Percentiles rank a stretch among this genome's conserved stretches.
Evolutionary conservation across 1,284 basidiomycete species (phyloP).

Genomic region (Papiliotrema flavescens): DNA sequence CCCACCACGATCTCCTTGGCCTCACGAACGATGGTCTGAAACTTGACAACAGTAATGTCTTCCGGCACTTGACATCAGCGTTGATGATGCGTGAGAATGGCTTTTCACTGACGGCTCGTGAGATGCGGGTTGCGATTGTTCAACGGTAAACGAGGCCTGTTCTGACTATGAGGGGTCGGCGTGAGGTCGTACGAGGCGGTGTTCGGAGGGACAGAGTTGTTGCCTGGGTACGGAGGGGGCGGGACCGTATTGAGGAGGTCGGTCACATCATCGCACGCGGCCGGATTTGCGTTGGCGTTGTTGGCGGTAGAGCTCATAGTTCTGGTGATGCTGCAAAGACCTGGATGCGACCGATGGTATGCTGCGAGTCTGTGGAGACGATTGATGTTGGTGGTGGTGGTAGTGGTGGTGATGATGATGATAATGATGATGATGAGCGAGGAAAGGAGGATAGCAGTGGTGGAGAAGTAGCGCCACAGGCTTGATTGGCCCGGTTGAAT

Average conservation of each 20-base stretch:
- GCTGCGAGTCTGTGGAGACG: no score
- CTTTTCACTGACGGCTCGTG: constrained; percentile 19
- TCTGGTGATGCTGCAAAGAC: not conserved
- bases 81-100: not conserved
- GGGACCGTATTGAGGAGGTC: constrained; percentile 23
- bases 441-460: not conserved
- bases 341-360: not conserved
- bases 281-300: not conserved
- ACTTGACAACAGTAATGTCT: constrained; percentile 60
- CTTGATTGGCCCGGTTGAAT: no score
- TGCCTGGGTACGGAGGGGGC: constrained; percentile 39
- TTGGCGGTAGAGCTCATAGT: no score
- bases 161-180: constrained; percentile 33
- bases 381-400: no score
- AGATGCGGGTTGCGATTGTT: constrained; percentile 37
- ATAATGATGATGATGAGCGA: not conserved
- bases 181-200: constrained; percentile 27
- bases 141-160: constrained; percentile 42
- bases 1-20: constrained; percentile 82
- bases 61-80: constrained; percentile 30
- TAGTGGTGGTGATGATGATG: no score
- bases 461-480: not conserved
- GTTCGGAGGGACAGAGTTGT: constrained; percentile 4
- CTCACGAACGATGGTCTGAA: constrained; percentile 76
- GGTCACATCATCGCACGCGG: constrained; percentile 20